Percentiles rank a stretch among this genome's conserved stretches.
Evolutionary conservation across 345 rosid species (phyloP).

Genomic region (Murraya koenigii): DNA sequence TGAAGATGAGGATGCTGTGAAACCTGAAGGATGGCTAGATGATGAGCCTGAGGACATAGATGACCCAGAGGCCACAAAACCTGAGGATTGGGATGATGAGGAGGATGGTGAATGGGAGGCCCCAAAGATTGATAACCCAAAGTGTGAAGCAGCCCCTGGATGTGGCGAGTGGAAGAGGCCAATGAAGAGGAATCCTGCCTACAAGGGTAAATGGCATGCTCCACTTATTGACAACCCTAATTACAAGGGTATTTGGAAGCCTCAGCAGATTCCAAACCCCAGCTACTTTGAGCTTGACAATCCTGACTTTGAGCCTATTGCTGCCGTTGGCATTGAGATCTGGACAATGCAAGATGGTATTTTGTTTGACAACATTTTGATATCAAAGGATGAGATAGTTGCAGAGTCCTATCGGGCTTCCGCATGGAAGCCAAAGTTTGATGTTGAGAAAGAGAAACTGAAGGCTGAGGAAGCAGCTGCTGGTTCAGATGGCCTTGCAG

Average conservation of each 20-base stretch:
- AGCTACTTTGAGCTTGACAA: constrained; percentile 66
- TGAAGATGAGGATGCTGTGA: constrained; percentile 73
- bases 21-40: constrained; percentile 91
- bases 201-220: constrained; percentile 85
- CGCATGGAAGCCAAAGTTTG: constrained; percentile 68
- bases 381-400: constrained; percentile 60
- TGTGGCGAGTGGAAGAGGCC: constrained; percentile 94
- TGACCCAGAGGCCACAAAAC: constrained; percentile 84
- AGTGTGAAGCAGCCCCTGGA: constrained; percentile 71
- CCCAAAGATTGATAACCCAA: constrained; percentile 80
- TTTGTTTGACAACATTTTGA: constrained; percentile 73
- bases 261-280: constrained; percentile 78
- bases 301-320: constrained; percentile 73
- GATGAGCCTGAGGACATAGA: constrained; percentile 90
- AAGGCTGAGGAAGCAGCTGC: constrained; percentile 69
- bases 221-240: constrained; percentile 80
- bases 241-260: constrained; percentile 88
- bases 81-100: constrained; percentile 94
- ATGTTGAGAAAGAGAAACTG: constrained; percentile 68
- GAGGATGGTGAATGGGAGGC: constrained; percentile 96
- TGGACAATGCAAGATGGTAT: constrained; percentile 97
- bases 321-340: constrained; percentile 84
- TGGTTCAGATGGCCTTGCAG: constrained; percentile 45
- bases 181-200: constrained; percentile 73
- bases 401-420: constrained; percentile 49